These are phyloP conservation scores for Kazachstania sp. DNA, from an alignment of 1,139 yeast species.

Conservation along the genomic window DNA sequence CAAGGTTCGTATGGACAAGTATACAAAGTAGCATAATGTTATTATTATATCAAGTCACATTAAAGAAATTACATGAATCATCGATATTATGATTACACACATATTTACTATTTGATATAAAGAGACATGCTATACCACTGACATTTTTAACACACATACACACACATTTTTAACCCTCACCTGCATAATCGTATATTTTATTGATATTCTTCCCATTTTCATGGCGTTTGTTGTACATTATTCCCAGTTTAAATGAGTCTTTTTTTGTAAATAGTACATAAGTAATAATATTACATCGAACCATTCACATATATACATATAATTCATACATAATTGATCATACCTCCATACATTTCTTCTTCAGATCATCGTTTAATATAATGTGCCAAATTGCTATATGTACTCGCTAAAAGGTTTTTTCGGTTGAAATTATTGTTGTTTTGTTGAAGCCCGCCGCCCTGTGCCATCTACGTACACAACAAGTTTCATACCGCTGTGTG, in stretches of 20 bases:
- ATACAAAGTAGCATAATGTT: constrained; percentile 93
- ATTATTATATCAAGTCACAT: constrained; percentile 58
- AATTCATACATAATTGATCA: too few relatives aligned
- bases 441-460: too few relatives aligned
- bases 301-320: background rate
- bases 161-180: too few relatives aligned
- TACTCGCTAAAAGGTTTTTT: too few relatives aligned
- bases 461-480: too few relatives aligned
- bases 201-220: background rate
- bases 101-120: too few relatives aligned
- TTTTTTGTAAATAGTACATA: background rate
- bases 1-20: constrained; percentile 93
- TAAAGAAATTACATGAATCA: constrained; percentile 9
- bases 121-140: too few relatives aligned
- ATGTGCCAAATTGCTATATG: too few relatives aligned
- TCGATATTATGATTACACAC: background rate
- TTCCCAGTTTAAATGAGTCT: background rate
- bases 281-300: background rate
- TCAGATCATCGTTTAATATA: background rate
- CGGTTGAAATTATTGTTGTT: too few relatives aligned
- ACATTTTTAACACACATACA: too few relatives aligned
- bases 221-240: background rate
- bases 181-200: too few relatives aligned
- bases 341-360: background rate
- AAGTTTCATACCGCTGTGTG: too few relatives aligned